These are phyloP conservation scores for Penicillium sp. DNA, from an alignment of 2,329 filamentous ascomycete species.

Conservation along the genomic window DNA sequence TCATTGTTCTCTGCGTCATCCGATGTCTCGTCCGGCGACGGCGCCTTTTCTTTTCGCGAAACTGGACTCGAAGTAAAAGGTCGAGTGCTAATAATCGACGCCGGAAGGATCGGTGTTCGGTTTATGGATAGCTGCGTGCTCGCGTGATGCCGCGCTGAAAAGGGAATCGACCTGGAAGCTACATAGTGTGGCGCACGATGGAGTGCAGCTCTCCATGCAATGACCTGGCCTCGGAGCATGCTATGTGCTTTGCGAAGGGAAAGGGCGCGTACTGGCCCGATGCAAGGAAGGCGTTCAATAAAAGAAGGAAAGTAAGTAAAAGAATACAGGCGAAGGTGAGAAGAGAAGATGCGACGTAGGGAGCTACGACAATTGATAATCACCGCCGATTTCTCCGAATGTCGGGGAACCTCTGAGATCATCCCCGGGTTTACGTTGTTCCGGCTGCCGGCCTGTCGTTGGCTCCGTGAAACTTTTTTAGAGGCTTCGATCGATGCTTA, in stretches of 20 bases:
- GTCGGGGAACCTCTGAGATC: constrained; percentile 21
- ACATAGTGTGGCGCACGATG: constrained; percentile 46
- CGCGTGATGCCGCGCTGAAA: constrained; percentile 30
- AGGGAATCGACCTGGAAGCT: constrained; percentile 29
- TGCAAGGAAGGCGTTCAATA: not conserved
- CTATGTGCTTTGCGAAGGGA: constrained; percentile 25
- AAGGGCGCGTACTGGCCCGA: constrained; percentile 15
- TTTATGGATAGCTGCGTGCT: constrained; percentile 25
- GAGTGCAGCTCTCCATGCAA: constrained; percentile 63
- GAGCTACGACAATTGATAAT: constrained; percentile 8
- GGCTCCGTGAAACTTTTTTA: constrained; percentile 30
- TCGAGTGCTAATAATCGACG: constrained; percentile 29
- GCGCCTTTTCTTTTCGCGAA: constrained; percentile 55
- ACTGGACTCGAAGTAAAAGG: constrained; percentile 45
- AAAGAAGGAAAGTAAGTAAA: not conserved
- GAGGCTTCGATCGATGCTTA: constrained; percentile 21
- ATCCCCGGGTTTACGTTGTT: constrained; percentile 25
- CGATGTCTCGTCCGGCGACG: constrained; percentile 39
- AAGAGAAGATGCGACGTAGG: not conserved
- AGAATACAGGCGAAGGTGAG: not conserved
- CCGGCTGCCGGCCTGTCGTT: constrained; percentile 15
- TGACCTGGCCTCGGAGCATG: constrained; percentile 63
- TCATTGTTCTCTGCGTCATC: constrained; percentile 43
- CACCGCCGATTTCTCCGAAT: constrained; percentile 13
- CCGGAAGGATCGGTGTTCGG: constrained; percentile 21